Base-by-base conservation (phyloP, 106 monocot genomes). In the Dioscorea alata region DNA sequence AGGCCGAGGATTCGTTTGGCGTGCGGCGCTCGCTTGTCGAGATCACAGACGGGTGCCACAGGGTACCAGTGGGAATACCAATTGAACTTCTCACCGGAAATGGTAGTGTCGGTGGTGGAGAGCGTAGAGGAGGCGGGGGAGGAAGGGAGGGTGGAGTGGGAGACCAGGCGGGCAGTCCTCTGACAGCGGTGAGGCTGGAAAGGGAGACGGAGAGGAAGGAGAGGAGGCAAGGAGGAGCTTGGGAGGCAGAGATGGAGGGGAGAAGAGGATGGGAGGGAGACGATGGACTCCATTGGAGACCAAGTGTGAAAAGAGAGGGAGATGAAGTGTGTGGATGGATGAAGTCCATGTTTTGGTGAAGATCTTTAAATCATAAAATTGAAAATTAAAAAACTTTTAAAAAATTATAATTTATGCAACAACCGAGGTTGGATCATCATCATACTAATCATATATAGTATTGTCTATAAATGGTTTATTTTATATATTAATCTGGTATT, bases 31-130 rank as follows among this genome's bases (percentile, higher is more conserved):
- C 91, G 76, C 74, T 76, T 84, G 84, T 97, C 96, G 31, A 97
- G 88, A 75, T 96, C 96, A 74, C 79, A 78, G 15, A 92, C 23
- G 8, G 86, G 91, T 16, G 91, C 83, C 17, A 97, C 23, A 22
- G 96, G 96, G 76, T 97, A 97, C 96, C 96, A 97, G 6, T 89
- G 80, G 7, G 81, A 66, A 69, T 59, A 79, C 96, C 92, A 97
- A 74, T 97, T 89, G 84, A 97, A 97, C 52, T 69, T 75, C 54
- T 75, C 79, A 6, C 56, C 72, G 10, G 23, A 71, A 0, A 18
- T 23, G 17, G 23, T 67, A 23, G 18, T 60, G 23, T 14, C 7
- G 23, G 61, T 4, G 61, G 23, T 21, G 4, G 18, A 0, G n/a
- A 59, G 4, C 50, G 51, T 2, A 17, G 25, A 12, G 32, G 35